These are phyloP conservation scores for Nephelium lappaceum DNA, from an alignment of 345 rosid genomes.

Conservation along the genomic window DNA sequence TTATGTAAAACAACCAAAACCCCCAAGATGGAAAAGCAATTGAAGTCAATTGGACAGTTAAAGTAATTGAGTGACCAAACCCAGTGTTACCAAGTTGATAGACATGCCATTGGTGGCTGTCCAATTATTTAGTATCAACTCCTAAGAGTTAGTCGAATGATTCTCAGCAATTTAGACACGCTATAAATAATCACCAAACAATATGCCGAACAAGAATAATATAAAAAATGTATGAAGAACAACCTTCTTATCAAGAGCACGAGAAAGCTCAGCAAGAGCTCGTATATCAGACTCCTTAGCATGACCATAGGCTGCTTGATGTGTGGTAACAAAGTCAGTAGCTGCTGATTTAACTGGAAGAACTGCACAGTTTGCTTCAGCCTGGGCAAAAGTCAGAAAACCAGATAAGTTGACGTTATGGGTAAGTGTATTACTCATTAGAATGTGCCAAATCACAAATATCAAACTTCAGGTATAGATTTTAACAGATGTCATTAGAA, in stretches of 20 bases:
- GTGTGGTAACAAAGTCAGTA: constrained; percentile 36
- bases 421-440: neutral
- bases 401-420: neutral
- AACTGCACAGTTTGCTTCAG: constrained; percentile 39
- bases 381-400: constrained; percentile 37
- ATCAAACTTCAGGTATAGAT: constrained; percentile 6
- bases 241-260: constrained; percentile 68
- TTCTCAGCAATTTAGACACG: neutral
- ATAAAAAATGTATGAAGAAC: neutral
- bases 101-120: neutral
- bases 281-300: constrained; percentile 64
- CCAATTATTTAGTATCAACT: neutral
- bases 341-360: constrained; percentile 43
- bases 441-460: neutral
- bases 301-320: constrained; percentile 43
- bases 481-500: neutral
- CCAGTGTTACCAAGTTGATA: neutral
- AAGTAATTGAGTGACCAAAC: neutral
- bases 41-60: neutral
- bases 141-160: neutral
- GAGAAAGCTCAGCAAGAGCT: constrained; percentile 52
- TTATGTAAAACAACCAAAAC: constrained; percentile 1
- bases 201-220: neutral
- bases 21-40: neutral
- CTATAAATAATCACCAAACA: neutral